These are phyloP conservation scores for Tremella fuciformis DNA, from an alignment of 768 basidiomycete species.

Conservation along the genomic window DNA sequence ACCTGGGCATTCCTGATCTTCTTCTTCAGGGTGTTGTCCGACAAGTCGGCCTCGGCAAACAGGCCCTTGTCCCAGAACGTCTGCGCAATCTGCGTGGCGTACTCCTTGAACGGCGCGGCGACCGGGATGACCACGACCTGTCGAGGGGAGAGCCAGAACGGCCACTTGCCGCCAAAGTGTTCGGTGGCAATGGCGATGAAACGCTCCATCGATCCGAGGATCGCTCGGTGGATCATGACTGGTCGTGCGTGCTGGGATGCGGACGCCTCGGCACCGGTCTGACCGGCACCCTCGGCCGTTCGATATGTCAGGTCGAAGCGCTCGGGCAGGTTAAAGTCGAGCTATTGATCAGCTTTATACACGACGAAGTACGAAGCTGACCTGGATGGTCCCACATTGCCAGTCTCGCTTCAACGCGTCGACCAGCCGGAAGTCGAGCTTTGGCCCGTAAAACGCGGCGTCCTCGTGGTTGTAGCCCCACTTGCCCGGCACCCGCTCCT, in stretches of 20 bases:
- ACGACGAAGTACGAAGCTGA: constrained; percentile 12
- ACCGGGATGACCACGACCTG: constrained; percentile 94
- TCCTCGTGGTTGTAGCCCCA: constrained; percentile 95
- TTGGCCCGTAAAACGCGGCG: constrained; percentile 98
- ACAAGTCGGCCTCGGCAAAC: constrained; percentile 88
- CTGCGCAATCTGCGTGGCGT: constrained; percentile 75
- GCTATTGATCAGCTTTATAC: constrained; percentile 54
- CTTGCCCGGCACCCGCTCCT: constrained; percentile 77
- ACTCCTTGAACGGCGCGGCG: constrained; percentile 81
- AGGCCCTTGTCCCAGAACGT: constrained; percentile 68
- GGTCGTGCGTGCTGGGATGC: constrained; percentile 61
- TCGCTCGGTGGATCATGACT: constrained; percentile 97
- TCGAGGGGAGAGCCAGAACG: constrained; percentile 97
- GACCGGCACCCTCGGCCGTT: constrained; percentile 58
- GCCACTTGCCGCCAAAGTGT: constrained; percentile 98
- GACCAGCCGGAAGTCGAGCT: constrained; percentile 93
- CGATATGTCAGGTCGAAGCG: constrained; percentile 94
- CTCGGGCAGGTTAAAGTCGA: constrained; percentile 97
- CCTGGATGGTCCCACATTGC: constrained; percentile 90
- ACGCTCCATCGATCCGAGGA: constrained; percentile 86
- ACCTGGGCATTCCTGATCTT: constrained; percentile 97
- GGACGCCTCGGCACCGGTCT: constrained; percentile 52
- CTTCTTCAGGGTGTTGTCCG: constrained; percentile 87
- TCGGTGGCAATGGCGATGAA: constrained; percentile 97
- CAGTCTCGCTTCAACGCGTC: constrained; percentile 89